Evolutionary conservation across 257 asterid genomes (phyloP), one percentile per base, ranked within the genome.

Genomic region (Nyctanthes arbortristis): DNA sequence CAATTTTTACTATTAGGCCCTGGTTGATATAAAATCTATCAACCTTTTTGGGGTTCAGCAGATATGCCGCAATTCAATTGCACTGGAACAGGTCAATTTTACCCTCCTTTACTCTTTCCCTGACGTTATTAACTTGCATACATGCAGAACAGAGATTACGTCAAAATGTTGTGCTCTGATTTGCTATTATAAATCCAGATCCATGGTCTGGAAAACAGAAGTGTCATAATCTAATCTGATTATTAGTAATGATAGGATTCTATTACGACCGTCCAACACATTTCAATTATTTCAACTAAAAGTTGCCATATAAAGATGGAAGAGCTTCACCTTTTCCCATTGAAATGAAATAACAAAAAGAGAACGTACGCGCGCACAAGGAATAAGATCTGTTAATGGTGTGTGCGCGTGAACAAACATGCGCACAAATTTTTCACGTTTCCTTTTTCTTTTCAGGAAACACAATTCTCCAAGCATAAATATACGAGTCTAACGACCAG

Each of bases 1-100:
- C 28, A 16, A 61, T 76, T 11, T 70, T 36, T 65, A 67, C 29
- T 77, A 43, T 69, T 67, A 94, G 99, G 99, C 96, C 79, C 84
- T 94, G 92, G 79, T 89, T 78, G 96, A 89, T 75, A 85, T 94
- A 87, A 89, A 81, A 71, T 88, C 95, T 40, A 89, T 94, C 85
- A 94, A 91, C 89, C 97, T 94, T 78, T 92, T 91, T 66, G 99
- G 99, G 22, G 97, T 94, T 73, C 99, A 94, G 83, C 99, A 94
- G 82, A 88, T 94, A 81, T 91, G 97, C 75, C 96, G 99, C 66
- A 91, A 94, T 77, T 86, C 99, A 76, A 94, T 94, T 77, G 97
- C 99, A 27, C 82, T 94, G 74, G 99, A 94, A 77, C 99, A 89
- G 97, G 99, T 94, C 30, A 64, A 40, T 49, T 67, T 61, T 70